Conservation (phyloP, 495 filamentous ascomycete genomes). For the Hypoxylon crocopeplum region DNA sequence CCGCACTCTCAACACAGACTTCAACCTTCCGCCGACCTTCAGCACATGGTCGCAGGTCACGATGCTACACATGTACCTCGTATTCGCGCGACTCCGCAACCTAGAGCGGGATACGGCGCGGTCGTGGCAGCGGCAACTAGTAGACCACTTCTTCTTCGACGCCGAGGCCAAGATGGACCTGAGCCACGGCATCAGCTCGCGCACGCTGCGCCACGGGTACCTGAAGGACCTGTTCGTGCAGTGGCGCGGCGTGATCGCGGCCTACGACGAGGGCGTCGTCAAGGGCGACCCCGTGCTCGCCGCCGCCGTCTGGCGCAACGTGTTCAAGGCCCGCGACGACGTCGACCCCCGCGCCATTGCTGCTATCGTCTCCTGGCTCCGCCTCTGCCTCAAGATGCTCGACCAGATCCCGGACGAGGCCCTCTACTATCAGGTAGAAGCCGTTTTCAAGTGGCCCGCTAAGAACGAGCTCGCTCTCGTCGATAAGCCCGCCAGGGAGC, state of each 20-base stretch:
- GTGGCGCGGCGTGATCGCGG: slow-evolving; percentile 83
- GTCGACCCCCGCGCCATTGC: slow-evolving; percentile 76
- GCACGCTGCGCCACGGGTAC: slow-evolving; percentile 76
- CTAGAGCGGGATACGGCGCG: slow-evolving; percentile 62
- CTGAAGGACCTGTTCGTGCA: slow-evolving; percentile 91
- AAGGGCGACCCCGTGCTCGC: slow-evolving; percentile 87
- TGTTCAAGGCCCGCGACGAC: slow-evolving; percentile 78
- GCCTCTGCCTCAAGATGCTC: slow-evolving; percentile 67
- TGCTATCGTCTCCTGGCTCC: slow-evolving; percentile 78
- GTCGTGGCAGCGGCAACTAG: slow-evolving; percentile 55
- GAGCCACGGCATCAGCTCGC: slow-evolving; percentile 69
- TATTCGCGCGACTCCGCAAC: slow-evolving; percentile 83
- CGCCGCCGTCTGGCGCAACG: slow-evolving; percentile 89
- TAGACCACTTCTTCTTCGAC: slow-evolving; percentile 93
- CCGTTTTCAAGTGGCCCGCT: slow-evolving; percentile 49
- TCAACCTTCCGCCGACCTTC: slow-evolving; percentile 79
- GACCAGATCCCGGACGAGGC: slow-evolving; percentile 67
- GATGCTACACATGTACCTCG: slow-evolving; percentile 92
- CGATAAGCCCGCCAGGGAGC: slow-evolving; percentile 40
- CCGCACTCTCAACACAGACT: too few relatives aligned
- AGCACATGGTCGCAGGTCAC: slow-evolving; percentile 94
- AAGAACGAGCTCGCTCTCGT: slow-evolving; percentile 52
- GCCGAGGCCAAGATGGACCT: slow-evolving; percentile 85
- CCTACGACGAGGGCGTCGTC: slow-evolving; percentile 86
- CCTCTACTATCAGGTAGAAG: slow-evolving; percentile 39